These are phyloP conservation scores for Endoconidiophora polonica DNA, from an alignment of 2,329 filamentous ascomycete genomes.

Conservation along the genomic window DNA sequence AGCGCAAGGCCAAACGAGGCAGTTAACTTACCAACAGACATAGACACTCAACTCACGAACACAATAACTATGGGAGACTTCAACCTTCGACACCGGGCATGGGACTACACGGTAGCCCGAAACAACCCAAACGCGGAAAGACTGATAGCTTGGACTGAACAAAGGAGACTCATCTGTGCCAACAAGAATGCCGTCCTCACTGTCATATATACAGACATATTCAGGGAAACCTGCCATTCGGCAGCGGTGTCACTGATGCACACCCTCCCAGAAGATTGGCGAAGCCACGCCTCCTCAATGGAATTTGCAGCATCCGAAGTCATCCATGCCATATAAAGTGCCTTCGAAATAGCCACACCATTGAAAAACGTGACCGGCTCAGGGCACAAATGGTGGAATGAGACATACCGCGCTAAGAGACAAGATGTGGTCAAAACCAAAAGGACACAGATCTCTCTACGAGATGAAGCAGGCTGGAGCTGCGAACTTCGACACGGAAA, in stretches of 20 bases:
- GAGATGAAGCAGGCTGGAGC: not conserved
- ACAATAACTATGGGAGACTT: constrained; percentile 2
- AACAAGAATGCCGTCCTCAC: not conserved
- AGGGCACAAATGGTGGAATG: not conserved
- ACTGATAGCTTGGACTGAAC: not conserved
- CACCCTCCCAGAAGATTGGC: not conserved
- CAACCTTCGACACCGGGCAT: constrained; percentile 1
- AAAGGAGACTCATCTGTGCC: not conserved
- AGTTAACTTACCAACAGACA: not conserved
- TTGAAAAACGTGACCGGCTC: not conserved
- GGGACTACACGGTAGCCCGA: not conserved
- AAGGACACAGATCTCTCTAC: not conserved
- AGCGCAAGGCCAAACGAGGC: constrained; percentile 1
- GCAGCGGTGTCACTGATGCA: not conserved
- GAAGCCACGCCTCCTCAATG: not conserved
- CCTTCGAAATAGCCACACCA: not conserved
- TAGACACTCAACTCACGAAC: not conserved
- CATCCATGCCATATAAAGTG: not conserved
- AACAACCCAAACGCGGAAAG: not conserved
- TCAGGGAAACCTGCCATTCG: not conserved
- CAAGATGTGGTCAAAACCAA: not conserved
- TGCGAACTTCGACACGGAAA: not conserved
- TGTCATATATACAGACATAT: not conserved
- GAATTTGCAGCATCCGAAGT: not conserved
- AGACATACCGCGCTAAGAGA: not conserved